Evolutionary conservation across 306 rosid species (phyloP).

Genomic region (Datisca glomerata): DNA sequence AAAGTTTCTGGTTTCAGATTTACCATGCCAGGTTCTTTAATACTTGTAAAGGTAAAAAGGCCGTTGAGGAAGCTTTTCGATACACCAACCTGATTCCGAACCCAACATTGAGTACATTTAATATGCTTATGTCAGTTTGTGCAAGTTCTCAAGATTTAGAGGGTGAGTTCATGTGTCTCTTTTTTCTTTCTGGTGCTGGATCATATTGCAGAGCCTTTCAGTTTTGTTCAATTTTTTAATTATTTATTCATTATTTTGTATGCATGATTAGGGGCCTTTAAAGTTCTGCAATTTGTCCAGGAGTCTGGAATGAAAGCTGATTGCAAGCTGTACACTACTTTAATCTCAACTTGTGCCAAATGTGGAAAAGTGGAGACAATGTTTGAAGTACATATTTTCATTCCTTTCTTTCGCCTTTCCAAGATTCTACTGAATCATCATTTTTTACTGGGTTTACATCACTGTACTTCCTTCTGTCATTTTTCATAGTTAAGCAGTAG

Average conservation of each 20-base stretch:
- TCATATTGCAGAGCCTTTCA: conserved; percentile 5
- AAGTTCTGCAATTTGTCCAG: conserved; percentile 68
- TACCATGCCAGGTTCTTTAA: conserved; percentile 89
- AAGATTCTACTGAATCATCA: too few species aligned
- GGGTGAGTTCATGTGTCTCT: conserved; percentile 29
- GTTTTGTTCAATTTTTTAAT: conserved; percentile 10
- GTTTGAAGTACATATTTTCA: conserved; percentile 91
- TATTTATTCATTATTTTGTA: conserved; percentile 14
- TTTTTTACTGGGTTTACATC: too few species aligned
- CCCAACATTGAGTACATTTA: conserved; percentile 85
- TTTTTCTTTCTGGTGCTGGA: conserved; percentile 4
- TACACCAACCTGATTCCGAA: conserved; percentile 64
- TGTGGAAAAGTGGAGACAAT: conserved; percentile 87
- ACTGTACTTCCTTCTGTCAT: too few species aligned
- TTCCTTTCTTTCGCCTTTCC: conserved; percentile 24
- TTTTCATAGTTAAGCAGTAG: too few species aligned
- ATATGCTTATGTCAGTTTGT: conserved; percentile 96
- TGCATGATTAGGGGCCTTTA: conserved; percentile 72
- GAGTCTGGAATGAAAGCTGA: conserved; percentile 72
- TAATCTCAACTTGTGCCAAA: conserved; percentile 86
- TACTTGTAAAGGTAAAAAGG: conserved; percentile 69
- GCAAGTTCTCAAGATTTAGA: conserved; percentile 62
- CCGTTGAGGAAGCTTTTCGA: conserved; percentile 80
- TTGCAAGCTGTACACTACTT: conserved; percentile 92
- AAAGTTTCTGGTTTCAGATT: conserved; percentile 45